Conservation (phyloP, 176 grass and related monocot genomes). For the Avena insularis region DNA sequence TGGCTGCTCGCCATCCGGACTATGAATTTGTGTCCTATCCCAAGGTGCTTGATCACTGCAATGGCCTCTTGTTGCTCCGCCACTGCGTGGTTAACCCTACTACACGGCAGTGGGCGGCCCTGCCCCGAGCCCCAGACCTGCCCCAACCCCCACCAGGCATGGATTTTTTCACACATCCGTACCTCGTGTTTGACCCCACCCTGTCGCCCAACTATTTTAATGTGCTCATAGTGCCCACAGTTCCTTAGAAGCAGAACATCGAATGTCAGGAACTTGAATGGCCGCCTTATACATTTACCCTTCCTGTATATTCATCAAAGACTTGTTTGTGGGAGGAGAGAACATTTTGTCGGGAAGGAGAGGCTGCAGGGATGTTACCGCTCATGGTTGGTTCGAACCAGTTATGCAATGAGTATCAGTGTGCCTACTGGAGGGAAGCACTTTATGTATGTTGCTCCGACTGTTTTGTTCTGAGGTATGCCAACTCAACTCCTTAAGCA, state of each 20-base stretch:
- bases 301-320: constrained; percentile 31
- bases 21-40: neutral
- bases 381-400: neutral
- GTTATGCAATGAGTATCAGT: neutral
- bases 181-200: neutral
- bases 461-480: constrained; percentile 28
- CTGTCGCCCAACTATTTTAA: neutral
- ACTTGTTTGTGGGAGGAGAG: constrained; percentile 30
- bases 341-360: neutral
- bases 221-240: neutral
- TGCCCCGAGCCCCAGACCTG: neutral
- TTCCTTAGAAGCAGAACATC: neutral
- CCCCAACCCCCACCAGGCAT: neutral
- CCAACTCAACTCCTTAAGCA: neutral
- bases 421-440: constrained; percentile 19
- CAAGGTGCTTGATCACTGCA: neutral
- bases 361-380: neutral
- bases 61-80: neutral
- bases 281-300: neutral
- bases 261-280: constrained; percentile 29
- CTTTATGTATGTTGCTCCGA: constrained; percentile 5
- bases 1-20: neutral
- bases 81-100: neutral
- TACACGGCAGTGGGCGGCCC: neutral
- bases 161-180: accelerated